Percentiles rank a stretch among this genome's conserved stretches.
Evolutionary conservation across 345 rosid genomes (phyloP).

Genomic region (Salix udensis): DNA sequence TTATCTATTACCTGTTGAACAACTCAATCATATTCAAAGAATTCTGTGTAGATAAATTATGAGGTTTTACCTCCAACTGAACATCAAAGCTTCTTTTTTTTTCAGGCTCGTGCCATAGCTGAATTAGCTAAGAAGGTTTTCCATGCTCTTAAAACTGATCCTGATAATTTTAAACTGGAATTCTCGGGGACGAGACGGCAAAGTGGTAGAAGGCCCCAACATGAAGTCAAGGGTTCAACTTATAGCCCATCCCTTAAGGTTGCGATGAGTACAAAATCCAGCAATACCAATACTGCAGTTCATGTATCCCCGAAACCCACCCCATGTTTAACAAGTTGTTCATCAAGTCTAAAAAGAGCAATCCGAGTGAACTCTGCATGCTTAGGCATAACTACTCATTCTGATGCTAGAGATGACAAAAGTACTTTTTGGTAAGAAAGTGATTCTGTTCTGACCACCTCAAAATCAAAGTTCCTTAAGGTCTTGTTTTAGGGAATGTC

Average conservation of each 20-base stretch:
- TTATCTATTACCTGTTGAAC: constrained; percentile 2
- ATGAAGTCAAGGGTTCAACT: constrained; percentile 22
- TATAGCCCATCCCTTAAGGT: constrained; percentile 27
- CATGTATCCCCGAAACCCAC: constrained; percentile 18
- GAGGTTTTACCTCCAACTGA: constrained; percentile 6
- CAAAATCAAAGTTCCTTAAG: not conserved
- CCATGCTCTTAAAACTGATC: constrained; percentile 45
- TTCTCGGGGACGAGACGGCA: constrained; percentile 43
- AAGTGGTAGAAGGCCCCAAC: constrained; percentile 27
- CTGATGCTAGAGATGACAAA: constrained; percentile 20
- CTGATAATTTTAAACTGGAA: constrained; percentile 39
- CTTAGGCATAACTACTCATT: constrained; percentile 8
- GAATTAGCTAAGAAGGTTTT: constrained; percentile 58
- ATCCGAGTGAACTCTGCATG: constrained; percentile 1
- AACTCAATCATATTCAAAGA: not conserved
- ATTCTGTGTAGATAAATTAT: not conserved
- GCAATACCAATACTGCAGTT: not conserved
- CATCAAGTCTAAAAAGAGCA: constrained; percentile 24
- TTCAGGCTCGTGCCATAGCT: constrained; percentile 58
- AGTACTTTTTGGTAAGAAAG: constrained; percentile 34
- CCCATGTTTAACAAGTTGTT: constrained; percentile 13
- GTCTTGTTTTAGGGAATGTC: not conserved
- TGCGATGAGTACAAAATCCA: constrained; percentile 17
- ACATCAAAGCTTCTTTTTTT: constrained; percentile 4
- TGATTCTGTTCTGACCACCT: not conserved